A percentile compares a stretch with the other conserved stretches of the same genome.
Conservation (phyloP, 768 basidiomycete genomes). For the Lactarius psammicola region DNA sequence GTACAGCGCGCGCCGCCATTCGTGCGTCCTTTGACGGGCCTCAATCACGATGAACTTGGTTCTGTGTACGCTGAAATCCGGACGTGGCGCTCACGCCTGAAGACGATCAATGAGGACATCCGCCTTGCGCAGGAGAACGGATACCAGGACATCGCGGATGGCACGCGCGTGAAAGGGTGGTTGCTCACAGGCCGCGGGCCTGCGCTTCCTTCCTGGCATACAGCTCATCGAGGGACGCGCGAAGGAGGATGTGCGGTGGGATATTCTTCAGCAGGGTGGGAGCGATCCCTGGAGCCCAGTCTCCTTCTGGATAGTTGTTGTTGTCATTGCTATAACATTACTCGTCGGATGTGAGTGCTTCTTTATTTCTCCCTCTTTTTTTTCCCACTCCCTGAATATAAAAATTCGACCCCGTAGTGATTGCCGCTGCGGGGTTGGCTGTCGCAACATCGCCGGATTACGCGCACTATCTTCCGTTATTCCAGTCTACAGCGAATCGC, state of each 20-base stretch:
- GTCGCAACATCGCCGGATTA: conserved; percentile 70
- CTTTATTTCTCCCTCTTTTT: conserved; percentile 7
- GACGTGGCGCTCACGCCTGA: conserved; percentile 64
- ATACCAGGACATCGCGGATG: conserved; percentile 72
- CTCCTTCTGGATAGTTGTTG: conserved; percentile 59
- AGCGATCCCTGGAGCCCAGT: conserved; percentile 45
- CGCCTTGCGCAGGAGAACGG: conserved; percentile 61
- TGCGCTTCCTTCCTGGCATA: conserved; percentile 59
- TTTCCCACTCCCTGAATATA: background rate
- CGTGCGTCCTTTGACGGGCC: conserved; percentile 69
- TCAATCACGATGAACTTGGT: conserved; percentile 64
- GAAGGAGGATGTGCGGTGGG: conserved; percentile 83
- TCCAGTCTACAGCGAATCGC: conserved; percentile 49
- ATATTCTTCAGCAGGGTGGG: conserved; percentile 60
- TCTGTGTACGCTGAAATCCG: conserved; percentile 68
- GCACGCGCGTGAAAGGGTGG: conserved; percentile 72
- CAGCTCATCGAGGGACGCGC: conserved; percentile 75
- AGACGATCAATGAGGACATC: conserved; percentile 72
- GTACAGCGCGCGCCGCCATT: conserved; percentile 68
- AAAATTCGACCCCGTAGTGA: conserved; percentile 44
- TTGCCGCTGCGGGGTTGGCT: conserved; percentile 65
- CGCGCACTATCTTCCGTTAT: conserved; percentile 66
- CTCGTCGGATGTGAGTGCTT: conserved; percentile 57
- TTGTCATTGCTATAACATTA: conserved; percentile 50
- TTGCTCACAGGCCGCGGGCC: conserved; percentile 68